Evolutionary conservation across 2,329 filamentous ascomycete species (phyloP).

Genomic region (Botryotinia globosa): DNA sequence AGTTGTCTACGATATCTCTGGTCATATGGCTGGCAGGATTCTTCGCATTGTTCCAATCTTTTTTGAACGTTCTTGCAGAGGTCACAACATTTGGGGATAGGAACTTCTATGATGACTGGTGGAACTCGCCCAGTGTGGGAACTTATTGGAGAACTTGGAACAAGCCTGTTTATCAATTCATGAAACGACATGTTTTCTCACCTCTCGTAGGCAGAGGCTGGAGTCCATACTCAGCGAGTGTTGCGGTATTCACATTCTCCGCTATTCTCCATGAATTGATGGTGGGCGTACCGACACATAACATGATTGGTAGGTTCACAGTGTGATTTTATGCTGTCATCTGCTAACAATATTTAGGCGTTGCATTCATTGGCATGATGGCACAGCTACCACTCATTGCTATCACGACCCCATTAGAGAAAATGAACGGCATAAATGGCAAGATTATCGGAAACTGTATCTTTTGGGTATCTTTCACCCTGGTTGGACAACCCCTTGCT

Average conservation of each 20-base stretch:
- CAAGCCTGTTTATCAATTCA: constrained; percentile 94
- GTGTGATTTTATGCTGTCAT: background rate
- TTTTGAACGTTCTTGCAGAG: constrained; percentile 87
- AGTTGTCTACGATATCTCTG: constrained; percentile 90
- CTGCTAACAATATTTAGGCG: constrained; percentile 51
- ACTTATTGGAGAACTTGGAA: constrained; percentile 97
- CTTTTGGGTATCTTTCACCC: constrained; percentile 95
- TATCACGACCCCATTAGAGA: constrained; percentile 75
- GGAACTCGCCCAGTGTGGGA: constrained; percentile 85
- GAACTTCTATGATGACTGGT: constrained; percentile 97
- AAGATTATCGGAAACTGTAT: constrained; percentile 86
- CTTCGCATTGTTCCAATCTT: constrained; percentile 92
- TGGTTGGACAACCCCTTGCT: constrained; percentile 91
- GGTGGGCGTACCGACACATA: constrained; percentile 92
- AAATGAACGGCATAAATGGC: constrained; percentile 70
- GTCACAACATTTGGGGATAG: constrained; percentile 87
- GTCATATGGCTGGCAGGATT: constrained; percentile 98
- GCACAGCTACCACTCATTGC: constrained; percentile 85
- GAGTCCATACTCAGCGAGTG: constrained; percentile 66
- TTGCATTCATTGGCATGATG: constrained; percentile 93
- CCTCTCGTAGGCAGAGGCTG: constrained; percentile 84
- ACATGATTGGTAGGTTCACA: constrained; percentile 68
- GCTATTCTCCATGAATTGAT: constrained; percentile 88
- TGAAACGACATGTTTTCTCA: constrained; percentile 89
- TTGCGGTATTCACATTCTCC: constrained; percentile 83